phyloP scores from a whole-genome alignment of 1,284 basidiomycete species.

The Volvariella volvacea region DNA sequence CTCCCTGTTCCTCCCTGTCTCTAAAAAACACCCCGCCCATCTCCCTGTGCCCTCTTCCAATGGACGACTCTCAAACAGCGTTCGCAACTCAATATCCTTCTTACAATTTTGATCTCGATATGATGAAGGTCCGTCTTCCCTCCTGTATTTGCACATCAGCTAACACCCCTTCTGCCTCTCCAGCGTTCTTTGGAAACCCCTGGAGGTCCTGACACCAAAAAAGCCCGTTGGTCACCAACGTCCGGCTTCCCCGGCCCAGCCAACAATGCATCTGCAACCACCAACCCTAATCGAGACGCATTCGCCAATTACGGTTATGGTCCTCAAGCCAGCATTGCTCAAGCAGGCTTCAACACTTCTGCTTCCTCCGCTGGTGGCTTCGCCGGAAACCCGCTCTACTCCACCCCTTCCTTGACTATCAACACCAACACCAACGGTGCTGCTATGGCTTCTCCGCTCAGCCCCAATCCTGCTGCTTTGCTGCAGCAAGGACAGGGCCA shows the following conservation, averaged over 20 bases:
- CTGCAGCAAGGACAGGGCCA: slow-evolving; percentile 46
- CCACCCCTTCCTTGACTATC: slow-evolving; percentile 61
- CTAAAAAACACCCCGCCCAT: slow-evolving; percentile 14
- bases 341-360: slow-evolving; percentile 41
- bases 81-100: slow-evolving; percentile 61
- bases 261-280: slow-evolving; percentile 23
- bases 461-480: slow-evolving; percentile 49
- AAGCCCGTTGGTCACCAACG: slow-evolving; percentile 77
- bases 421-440: slow-evolving; percentile 55
- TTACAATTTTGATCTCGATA: slow-evolving; percentile 73
- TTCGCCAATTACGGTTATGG: slow-evolving; percentile 83
- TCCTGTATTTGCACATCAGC: slow-evolving; percentile 6
- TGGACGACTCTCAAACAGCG: slow-evolving; percentile 70
- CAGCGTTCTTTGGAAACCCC: slow-evolving; percentile 76
- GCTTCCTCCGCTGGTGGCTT: slow-evolving; percentile 38
- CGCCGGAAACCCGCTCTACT: slow-evolving; percentile 52
- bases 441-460: slow-evolving; percentile 53
- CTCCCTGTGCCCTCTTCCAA: slow-evolving; percentile 21
- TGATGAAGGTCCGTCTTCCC: slow-evolving; percentile 66
- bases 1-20: too few relatives aligned
- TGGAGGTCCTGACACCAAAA: slow-evolving; percentile 79
- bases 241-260: slow-evolving; percentile 43
- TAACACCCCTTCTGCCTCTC: slow-evolving; percentile 4
- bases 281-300: slow-evolving; percentile 47
- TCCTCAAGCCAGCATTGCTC: slow-evolving; percentile 56